Base-by-base conservation (phyloP, 202 grass and related monocot genomes). In the Digitaria exilis region DNA sequence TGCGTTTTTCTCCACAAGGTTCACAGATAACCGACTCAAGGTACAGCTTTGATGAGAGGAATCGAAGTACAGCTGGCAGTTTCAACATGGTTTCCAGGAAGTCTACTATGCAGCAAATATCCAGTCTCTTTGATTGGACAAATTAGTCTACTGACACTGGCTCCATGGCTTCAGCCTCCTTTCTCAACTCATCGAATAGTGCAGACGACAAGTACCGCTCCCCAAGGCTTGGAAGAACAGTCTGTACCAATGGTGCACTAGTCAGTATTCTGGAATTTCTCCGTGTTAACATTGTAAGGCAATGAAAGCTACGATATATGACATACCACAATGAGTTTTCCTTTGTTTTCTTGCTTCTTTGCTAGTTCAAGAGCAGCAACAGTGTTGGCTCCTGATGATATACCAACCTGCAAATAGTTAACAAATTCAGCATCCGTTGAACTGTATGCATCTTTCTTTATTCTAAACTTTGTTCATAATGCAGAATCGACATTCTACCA, bases 241-340 rank as follows among this genome's bases (percentile, higher is more conserved):
- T 94, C 95, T 97, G 79, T 42, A 88, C 76, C 48, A 80, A 45
- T 79, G 13, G 13, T 58, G 11, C 12, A 71, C 31, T 17, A 18
- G n/a, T 60, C 22, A 50, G 58, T 57, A 24, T 72, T 88, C 9
- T 69, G 29, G 62, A 69, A 75, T 41, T 44, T 39, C 41, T 74
- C 26, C 30, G 32, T 60, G 12, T 26, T 15, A 67, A 73, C 30
- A 41, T 42, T 59, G 10, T 51, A 10, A 32, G 48, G 3, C 21
- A 34, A 9, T 28, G 30, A 29, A 51, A 3, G 51, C 75, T 74
- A 69, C 0, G 17, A 39, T 49, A 19, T 56, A 2, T 28, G 5
- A 21, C 89, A 29, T 95, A 97, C 92, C 90, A 97, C 92, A 61
- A 97, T 91, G 71, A 97, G 95, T 80, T 97, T 97, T n/a, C 92